Evolutionary conservation across 1,139 yeast genomes (phyloP), one percentile per base, ranked within the genome.

Genomic region (Pneumocystis carinii): DNA sequence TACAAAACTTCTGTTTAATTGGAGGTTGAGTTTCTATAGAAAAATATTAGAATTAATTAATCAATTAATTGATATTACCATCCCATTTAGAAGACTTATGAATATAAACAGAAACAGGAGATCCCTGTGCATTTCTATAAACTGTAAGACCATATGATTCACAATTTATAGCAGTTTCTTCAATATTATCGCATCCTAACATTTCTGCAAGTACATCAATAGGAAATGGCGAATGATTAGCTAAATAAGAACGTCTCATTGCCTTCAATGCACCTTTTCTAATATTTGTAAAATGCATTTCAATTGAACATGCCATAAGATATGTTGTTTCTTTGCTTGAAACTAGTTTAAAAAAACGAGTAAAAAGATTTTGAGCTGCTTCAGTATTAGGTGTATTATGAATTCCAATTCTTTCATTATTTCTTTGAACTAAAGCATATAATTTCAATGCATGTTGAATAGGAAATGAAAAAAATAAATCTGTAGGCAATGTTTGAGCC

Each of bases 271-370:
- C 90, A 70, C 84, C 83, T 69, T 87, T 83, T 59, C 98, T 76
- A 6, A 90, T 78, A 66, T 86, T 92, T 69, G 87, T 87, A 70
- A 89, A 83, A 68, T 87, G 90, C 4, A 86, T 83, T 71, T 92
- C 97, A 38, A 89, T 73, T 58, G 92, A 75, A 67, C 95, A 90
- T 0, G 89, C 79, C 73, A 88, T 74, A 53, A 90, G 75, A 64
- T 85, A 81, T 1, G 96, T 94, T 0, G 89, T 83, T 1, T 76
- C 73, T 8, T 77, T 74, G 55, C 79, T 78, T 24, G 81, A 65
- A 10, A 83, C 70, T 10, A 81, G 71, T 63, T 80, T 75, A 73
- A 94, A 92, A 70, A 90, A 87, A 63, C 81, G 80, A 2, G 79
- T 77, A 71, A 83, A 89, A 27, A 85, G 72, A 69, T 86, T 83